phyloP scores from a whole-genome alignment of 164 flowering plant species.

The Annona cherimola region DNA sequence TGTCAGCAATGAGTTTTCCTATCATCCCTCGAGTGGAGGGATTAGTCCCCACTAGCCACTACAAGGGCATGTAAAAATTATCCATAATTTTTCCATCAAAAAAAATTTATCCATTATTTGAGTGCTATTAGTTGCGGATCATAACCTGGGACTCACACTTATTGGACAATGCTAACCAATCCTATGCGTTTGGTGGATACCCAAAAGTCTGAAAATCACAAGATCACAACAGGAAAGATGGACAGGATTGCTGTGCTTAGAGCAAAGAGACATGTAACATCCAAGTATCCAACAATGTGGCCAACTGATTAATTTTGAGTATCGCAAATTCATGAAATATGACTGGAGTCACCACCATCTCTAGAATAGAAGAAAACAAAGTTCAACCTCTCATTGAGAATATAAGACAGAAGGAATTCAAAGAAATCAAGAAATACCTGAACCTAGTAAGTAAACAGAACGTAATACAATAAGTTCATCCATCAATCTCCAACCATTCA shows the following conservation, averaged over 20 bases:
- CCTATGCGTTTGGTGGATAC: neutral
- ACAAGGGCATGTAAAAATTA: neutral
- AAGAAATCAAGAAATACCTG: conserved; percentile 44
- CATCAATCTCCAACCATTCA: conserved; percentile 92
- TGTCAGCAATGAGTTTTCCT: neutral
- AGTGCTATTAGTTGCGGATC: neutral
- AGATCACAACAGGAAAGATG: neutral
- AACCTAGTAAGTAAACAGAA: conserved; percentile 85
- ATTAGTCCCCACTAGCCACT: neutral
- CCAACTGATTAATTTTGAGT: neutral
- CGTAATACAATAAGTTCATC: conserved; percentile 91
- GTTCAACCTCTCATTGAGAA: neutral
- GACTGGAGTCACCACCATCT: neutral
- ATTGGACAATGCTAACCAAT: neutral
- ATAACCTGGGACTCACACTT: neutral
- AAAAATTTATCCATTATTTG: too few relatives aligned
- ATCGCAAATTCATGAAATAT: neutral
- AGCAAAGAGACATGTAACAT: neutral
- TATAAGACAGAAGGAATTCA: conserved; percentile 1
- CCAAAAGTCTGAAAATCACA: neutral
- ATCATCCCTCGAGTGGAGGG: neutral
- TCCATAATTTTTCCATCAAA: neutral
- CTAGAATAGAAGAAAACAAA: neutral
- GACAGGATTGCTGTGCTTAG: neutral
- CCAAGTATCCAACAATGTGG: neutral